A percentile compares a stretch with the other conserved stretches of the same genome.
Evolutionary conservation across 345 rosid species (phyloP).

Genomic region (Corchorus capsularis): DNA sequence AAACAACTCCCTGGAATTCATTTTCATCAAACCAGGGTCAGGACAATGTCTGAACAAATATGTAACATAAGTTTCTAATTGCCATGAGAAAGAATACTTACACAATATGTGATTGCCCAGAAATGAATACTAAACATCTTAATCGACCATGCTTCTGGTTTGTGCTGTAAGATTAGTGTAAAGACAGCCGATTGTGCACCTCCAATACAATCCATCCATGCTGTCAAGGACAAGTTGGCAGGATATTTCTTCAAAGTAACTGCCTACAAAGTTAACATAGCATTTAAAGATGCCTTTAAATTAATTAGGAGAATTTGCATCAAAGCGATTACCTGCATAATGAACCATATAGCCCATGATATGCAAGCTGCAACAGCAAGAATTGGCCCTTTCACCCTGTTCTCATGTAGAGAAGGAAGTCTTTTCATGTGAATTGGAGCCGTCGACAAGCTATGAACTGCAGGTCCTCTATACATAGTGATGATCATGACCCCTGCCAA

Average conservation of each 20-base stretch:
- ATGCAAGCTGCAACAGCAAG: conserved; percentile 55
- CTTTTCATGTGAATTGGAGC: conserved; percentile 42
- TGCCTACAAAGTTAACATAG: conserved; percentile 34
- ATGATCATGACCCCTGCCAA: conserved; percentile 51
- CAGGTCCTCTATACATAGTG: conserved; percentile 57
- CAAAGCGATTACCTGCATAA: conserved; percentile 51
- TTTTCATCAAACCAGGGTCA: not conserved
- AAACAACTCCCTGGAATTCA: conserved; percentile 49
- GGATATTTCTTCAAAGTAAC: conserved; percentile 57
- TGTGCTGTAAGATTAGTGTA: conserved; percentile 43
- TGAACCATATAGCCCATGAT: conserved; percentile 53
- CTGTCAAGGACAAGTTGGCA: conserved; percentile 57
- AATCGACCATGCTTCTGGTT: conserved; percentile 45
- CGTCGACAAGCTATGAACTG: conserved; percentile 29
- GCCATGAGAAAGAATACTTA: conserved; percentile 28
- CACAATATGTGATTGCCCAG: conserved; percentile 55
- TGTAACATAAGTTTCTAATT: not conserved
- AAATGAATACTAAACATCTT: conserved; percentile 46
- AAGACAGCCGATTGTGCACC: conserved; percentile 57
- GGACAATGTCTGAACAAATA: not conserved
- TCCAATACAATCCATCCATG: conserved; percentile 60
- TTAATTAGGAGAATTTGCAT: not conserved
- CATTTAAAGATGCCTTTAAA: not conserved
- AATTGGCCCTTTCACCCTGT: conserved; percentile 62
- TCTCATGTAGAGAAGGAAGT: conserved; percentile 27